phyloP scores from a whole-genome alignment of 768 basidiomycete species.

The Mycena sanguinolenta region DNA sequence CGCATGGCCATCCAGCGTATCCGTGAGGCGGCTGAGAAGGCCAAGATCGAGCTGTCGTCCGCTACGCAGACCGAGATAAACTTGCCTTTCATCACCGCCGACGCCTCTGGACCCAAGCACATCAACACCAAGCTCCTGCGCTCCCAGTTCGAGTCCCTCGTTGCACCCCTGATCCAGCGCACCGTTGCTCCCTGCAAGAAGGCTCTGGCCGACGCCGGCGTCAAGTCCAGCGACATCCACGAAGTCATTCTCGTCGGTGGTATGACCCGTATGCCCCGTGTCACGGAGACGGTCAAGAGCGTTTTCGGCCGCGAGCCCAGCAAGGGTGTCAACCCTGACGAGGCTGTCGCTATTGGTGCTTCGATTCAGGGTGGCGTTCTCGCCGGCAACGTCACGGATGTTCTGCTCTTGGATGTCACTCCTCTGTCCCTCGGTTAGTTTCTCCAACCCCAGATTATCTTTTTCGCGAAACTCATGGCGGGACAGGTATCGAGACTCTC shows the following conservation, averaged over 20 bases:
- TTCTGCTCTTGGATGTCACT: slow-evolving; percentile 95
- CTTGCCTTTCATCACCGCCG: slow-evolving; percentile 97
- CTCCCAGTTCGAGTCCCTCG: slow-evolving; percentile 91
- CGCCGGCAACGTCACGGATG: slow-evolving; percentile 95
- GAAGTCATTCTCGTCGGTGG: slow-evolving; percentile 99
- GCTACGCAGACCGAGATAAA: slow-evolving; percentile 97
- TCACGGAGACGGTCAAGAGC: slow-evolving; percentile 91
- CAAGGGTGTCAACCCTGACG: slow-evolving; percentile 99
- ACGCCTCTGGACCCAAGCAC: slow-evolving; percentile 95
- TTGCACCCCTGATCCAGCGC: slow-evolving; percentile 84
- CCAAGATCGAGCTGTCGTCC: slow-evolving; percentile 97
- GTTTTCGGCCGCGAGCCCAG: slow-evolving; percentile 97
- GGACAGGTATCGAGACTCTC: slow-evolving; percentile 88
- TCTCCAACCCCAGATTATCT: not conserved
- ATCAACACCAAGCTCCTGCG: slow-evolving; percentile 93
- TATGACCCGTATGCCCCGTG: slow-evolving; percentile 98
- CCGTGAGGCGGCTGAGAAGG: slow-evolving; percentile 99
- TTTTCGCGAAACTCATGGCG: slow-evolving; percentile 13
- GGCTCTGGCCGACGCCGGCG: slow-evolving; percentile 92
- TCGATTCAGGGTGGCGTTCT: slow-evolving; percentile 98
- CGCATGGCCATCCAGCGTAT: slow-evolving; percentile 99
- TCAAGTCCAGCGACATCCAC: slow-evolving; percentile 93
- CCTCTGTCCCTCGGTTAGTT: slow-evolving; percentile 91
- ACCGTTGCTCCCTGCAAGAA: slow-evolving; percentile 98
- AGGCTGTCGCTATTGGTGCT: slow-evolving; percentile 98